phyloP scores from a whole-genome alignment of 345 rosid genomes.

The Bruguiera sexangula region DNA sequence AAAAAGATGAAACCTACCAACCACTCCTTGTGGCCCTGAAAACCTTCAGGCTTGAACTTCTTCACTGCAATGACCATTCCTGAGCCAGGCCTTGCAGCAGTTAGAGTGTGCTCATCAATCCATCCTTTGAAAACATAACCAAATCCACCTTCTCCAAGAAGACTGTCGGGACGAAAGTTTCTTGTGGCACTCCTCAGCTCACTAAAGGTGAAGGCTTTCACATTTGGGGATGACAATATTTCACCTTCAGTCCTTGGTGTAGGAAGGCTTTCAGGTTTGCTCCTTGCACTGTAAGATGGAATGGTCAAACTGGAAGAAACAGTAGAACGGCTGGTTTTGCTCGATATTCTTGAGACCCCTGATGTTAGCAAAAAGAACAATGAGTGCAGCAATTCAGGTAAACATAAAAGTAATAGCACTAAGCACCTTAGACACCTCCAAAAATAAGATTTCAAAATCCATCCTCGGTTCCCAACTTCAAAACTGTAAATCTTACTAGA shows the following conservation, averaged over 20 bases:
- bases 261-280: constrained; percentile 22
- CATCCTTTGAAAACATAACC: constrained; percentile 83
- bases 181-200: constrained; percentile 65
- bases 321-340: constrained; percentile 18
- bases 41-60: constrained; percentile 63
- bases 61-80: constrained; percentile 68
- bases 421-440: too few relatives aligned
- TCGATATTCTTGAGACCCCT: constrained; percentile 17
- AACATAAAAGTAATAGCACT: not conserved
- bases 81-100: constrained; percentile 36
- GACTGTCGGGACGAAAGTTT: constrained; percentile 56
- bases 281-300: constrained; percentile 18
- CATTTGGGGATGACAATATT: constrained; percentile 42
- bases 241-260: constrained; percentile 43
- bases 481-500: not conserved
- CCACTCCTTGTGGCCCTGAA: constrained; percentile 94
- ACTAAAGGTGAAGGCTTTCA: constrained; percentile 49
- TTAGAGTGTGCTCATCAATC: constrained; percentile 45
- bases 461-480: not conserved
- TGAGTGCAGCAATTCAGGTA: not conserved
- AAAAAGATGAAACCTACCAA: constrained; percentile 40
- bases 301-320: constrained; percentile 18
- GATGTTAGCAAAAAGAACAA: not conserved
- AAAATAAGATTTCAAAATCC: not conserved
- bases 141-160: constrained; percentile 91